phyloP scores from a whole-genome alignment of 1,284 basidiomycete species.

The Heimioporus retisporus region DNA sequence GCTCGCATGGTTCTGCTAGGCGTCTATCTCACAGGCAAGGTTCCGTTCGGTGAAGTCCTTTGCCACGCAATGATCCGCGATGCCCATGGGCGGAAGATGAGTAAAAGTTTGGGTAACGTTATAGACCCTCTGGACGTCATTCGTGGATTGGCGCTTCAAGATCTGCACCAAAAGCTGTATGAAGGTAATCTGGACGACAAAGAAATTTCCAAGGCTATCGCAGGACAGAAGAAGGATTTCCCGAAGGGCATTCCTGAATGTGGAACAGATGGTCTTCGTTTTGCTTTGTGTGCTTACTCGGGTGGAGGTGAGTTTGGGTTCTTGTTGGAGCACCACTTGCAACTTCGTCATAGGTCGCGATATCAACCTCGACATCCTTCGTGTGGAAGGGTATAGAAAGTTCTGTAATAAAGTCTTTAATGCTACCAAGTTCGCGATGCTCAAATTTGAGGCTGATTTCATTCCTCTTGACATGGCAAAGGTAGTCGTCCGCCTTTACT shows the following conservation, averaged over 20 bases:
- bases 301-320: slow-evolving; percentile 71
- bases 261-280: slow-evolving; percentile 96
- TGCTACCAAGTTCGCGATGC: slow-evolving; percentile 98
- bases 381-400: slow-evolving; percentile 99
- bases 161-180: slow-evolving; percentile 89
- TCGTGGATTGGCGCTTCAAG: slow-evolving; percentile 85
- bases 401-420: slow-evolving; percentile 99
- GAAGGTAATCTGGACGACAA: slow-evolving; percentile 96
- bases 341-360: slow-evolving; percentile 74
- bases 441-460: slow-evolving; percentile 90
- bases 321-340: not conserved
- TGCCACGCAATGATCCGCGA: slow-evolving; percentile 99
- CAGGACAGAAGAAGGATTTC: slow-evolving; percentile 99
- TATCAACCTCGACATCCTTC: slow-evolving; percentile 96
- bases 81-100: slow-evolving; percentile 99
- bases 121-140: slow-evolving; percentile 99
- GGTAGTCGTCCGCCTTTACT: slow-evolving; percentile 51
- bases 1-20: slow-evolving; percentile 99
- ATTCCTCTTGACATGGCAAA: slow-evolving; percentile 77
- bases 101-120: slow-evolving; percentile 98
- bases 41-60: slow-evolving; percentile 98
- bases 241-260: slow-evolving; percentile 99
- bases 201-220: slow-evolving; percentile 92
- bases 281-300: slow-evolving; percentile 96
- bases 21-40: slow-evolving; percentile 87